Evolutionary conservation across 2,329 filamentous ascomycete genomes (phyloP), one percentile per base, ranked within the genome.

Genomic region (Lasiodiplodia sp.): DNA sequence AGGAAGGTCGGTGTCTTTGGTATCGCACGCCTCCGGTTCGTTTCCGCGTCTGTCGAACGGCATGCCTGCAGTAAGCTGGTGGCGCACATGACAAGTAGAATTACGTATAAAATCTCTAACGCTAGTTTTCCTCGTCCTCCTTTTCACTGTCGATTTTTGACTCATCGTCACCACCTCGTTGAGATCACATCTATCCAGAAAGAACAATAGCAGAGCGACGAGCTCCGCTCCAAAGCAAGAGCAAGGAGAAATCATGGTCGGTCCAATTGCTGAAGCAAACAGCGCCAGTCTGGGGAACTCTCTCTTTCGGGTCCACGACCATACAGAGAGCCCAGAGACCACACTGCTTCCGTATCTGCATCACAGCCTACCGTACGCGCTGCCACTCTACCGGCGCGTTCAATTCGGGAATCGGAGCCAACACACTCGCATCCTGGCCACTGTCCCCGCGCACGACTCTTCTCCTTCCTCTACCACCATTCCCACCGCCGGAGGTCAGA

Each of bases 351-450:
- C 72, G 2, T 82, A 86, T 14, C 82, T 92, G 0, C 73, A 77
- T 31, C 73, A 77, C 3, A 82, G 86, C 40, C 78, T 90, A 10
- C 90, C 90, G 0, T 79, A 85, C 72, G 87, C 88, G 4, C 80
- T 92, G 16, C 84, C 87, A 6, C 78, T 92, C 4, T 81, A 89
- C 56, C 86, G 90, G n/a, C 84, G 90, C 2, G 80, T 91, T 5
- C 87, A 91, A 70, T 89, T 88, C 75, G 81, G 84, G 25, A 80
- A 78, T 58, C 82, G 82, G 25, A 85, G 76, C 14, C 47, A 70
- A 44, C 69, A 78, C 68, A 75, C 78, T 16, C 75, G 75, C 37
- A 74, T 79, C 31, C 69, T 80, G 77, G 44, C 78, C 77, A 72
- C 79, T 77, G 72, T 82, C 79, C 56, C 38, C 4, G 21, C 37